phyloP scores from a whole-genome alignment of 169 alveolate species.

The Plasmodium vinckei region DNA sequence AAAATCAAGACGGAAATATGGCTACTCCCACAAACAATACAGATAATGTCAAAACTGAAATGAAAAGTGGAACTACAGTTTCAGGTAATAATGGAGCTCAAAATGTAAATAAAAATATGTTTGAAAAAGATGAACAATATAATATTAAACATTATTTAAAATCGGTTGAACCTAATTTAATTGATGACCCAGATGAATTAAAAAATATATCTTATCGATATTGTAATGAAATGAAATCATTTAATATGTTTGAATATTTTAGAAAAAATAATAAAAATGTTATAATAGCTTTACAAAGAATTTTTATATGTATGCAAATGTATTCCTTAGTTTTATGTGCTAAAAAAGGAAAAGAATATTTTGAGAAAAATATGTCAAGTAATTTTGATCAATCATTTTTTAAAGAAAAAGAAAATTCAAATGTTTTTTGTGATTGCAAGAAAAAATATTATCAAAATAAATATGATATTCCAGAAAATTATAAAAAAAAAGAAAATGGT shows the following conservation, averaged over 20 bases:
- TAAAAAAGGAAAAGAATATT: constrained; percentile 44
- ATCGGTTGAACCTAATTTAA: constrained; percentile 9
- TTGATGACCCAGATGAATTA: constrained; percentile 52
- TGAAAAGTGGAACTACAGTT: not conserved
- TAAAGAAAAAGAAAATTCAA: constrained; percentile 39
- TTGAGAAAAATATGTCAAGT: constrained; percentile 15
- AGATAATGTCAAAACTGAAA: not conserved
- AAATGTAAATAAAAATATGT: not conserved
- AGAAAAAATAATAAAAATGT: constrained; percentile 71
- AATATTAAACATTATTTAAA: constrained; percentile 23
- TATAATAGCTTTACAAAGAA: constrained; percentile 66
- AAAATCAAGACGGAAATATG: not conserved
- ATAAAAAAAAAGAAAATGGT: not conserved
- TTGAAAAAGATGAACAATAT: not conserved
- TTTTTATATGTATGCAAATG: constrained; percentile 67
- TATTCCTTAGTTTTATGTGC: constrained; percentile 63
- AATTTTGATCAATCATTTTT: constrained; percentile 22
- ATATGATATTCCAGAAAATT: not conserved
- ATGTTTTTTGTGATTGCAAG: not conserved
- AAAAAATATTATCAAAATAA: constrained; percentile 2
- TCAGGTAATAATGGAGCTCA: not conserved
- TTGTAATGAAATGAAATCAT: constrained; percentile 46
- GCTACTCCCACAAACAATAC: not conserved
- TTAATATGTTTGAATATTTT: constrained; percentile 68
- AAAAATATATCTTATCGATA: constrained; percentile 40